Evolutionary conservation across 1,284 basidiomycete species (phyloP), one percentile per base, ranked within the genome.

Genomic region (Cryptococcus depauperatus): DNA sequence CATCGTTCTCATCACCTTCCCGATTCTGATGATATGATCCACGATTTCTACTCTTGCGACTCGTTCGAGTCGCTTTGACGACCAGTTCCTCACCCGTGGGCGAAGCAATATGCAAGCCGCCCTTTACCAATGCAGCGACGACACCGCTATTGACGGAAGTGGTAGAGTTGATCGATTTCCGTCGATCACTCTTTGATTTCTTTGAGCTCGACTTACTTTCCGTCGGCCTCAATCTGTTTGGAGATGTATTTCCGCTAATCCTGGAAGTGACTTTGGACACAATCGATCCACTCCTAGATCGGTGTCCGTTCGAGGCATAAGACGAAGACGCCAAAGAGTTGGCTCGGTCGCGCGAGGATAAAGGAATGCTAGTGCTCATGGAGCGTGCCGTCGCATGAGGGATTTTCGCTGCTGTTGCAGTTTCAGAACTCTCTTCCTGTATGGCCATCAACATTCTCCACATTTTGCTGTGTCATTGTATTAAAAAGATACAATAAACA

Each of bases 1-100:
- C 73, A 21, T 77, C 76, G 51, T 84, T 81, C 50, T 77, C 83
- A 13, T 79, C 79, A 16, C 41, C 52, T 14, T 43, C 47, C n/a
- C 54, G 39, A 19, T 55, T 47, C 1, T 59, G 48, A n/a, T n/a
- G n/a, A 19, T 58, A 62, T 3, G 60, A 58, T 26, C 46, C 48
- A 26, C 52, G 28, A 35, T 46, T 54, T 3, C 41, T 34, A 2
- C 38, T 39, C 18, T 32, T 21, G 32, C 29, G 46, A n/a, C 37
- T 40, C 30, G 19, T 27, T 23, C 44, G 26, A 5, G 33, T n/a
- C 14, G 42, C 23, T n/a, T 41, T 47, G 28, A 37, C 19, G 5
- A 46, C 21, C 19, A 44, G 45, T 14, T 54, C 48, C 7, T 26
- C 35, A 33, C 43, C 42, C 3, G 22, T 41, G 21, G 35, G 6